Base-by-base conservation (phyloP, 768 basidiomycete species). In the Trametes maxima region DNA sequence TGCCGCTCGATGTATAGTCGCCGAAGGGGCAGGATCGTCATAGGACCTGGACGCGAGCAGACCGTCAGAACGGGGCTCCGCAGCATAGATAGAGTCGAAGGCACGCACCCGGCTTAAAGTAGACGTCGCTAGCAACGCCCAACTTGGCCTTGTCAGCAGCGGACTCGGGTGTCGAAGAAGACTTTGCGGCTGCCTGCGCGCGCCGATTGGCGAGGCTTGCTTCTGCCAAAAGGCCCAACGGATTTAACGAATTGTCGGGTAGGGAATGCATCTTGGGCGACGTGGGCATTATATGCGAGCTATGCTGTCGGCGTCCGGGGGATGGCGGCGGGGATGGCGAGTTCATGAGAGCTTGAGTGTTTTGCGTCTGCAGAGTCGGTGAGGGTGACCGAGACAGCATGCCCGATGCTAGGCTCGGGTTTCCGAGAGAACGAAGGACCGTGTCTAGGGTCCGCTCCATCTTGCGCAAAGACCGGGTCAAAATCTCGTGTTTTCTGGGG, bases 401-500 rank as follows among this genome's bases (percentile, higher is more conserved):
- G 48, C 88, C 89, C 0, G 89, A 86, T 2, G 86, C 80, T 65
- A 91, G 84, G 69, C 81, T 83, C 0, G 92, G 93, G 68, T 94
- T 94, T 40, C 90, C 90, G 47, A 97, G 90, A 17, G 92, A 94
- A 48, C 87, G 84, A 19, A 97, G 80, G 36, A 97, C 94, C 14
- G 92, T 94, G 74, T 95, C 93, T n/a, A 95, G 81, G 0, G 93
- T 95, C 39, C 86, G 82, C 72, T 95, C 94, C 92, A 95, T 94
- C 74, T 94, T 95, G 57, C 88, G 84, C 52, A 95, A 77, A 3
- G 91, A 93, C 64, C 86, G 82, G 2, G 89, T 89, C 21, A 94
- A 78, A 24, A 91, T 78, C 69, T 94, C 92, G 67, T 92, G 89
- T 79, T 94, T 94, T 79, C 89, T 92, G 73, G 66, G 75, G 66